Base-by-base conservation (phyloP, 495 filamentous ascomycete genomes). In the Opeltia flavorubescens region DNA sequence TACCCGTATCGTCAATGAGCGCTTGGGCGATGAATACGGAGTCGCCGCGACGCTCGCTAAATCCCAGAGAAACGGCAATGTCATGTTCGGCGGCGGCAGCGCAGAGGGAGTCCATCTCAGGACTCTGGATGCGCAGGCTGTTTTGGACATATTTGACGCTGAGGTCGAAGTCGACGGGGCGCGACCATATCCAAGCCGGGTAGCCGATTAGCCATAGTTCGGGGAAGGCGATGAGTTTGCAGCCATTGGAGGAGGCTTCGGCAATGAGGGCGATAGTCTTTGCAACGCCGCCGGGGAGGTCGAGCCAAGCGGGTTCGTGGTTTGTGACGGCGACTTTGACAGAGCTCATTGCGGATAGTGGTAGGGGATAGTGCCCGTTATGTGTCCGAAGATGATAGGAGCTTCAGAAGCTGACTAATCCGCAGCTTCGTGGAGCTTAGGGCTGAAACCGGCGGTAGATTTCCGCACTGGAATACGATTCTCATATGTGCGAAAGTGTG, bases 21-120 rank as follows among this genome's bases (percentile, higher is more conserved):
- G 62, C 62, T 57, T 80, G 72, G 2, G 71, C 57, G 29, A 77
- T 75, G 55, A 74, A 80, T 9, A 76, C 51, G 30, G 60, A 66
- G 47, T 64, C 52, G 5, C 61, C 56, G 35, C 59, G 58, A 13
- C 59, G 56, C 49, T 78, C 75, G 0, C 66, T 65, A 52, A 70
- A 75, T 0, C 76, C 72, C 2, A 78, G 49, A 1, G 61, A 54
- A 12, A 67, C 60, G 24, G 51, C 35, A 28, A 66, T 63, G 1
- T 44, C 46, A 12, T 51, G 40, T n/a, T 54, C 50, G 15, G 50
- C 51, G 2, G 55, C 56, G 4, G 53, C 55, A 0, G 46, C 41
- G n/a, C 50, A 54, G 48, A 65, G 62, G 4, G 40, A 20, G 7
- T 46, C 21, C 60, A 66, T 66, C 43, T 68, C 45, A 0, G 49